Evolutionary conservation across 768 basidiomycete species (phyloP), one percentile per base, ranked within the genome.

Genomic region (Boletus pseudopeckii): DNA sequence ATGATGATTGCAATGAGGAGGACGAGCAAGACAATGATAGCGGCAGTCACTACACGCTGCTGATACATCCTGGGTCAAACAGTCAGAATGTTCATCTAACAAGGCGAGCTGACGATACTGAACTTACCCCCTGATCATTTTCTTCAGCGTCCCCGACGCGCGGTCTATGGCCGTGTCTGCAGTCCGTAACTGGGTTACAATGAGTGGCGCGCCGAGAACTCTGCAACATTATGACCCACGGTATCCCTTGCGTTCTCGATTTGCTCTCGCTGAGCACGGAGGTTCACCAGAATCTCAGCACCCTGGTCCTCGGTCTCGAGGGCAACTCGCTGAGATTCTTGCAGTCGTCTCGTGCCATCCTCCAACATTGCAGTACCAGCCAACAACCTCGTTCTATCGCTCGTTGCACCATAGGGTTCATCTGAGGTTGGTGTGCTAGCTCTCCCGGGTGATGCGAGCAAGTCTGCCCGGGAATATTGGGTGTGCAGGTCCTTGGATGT

Each of bases 301-400:
- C 97, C 97, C 41, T 98, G 87, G 65, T 90, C 86, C 74, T 98
- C 97, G 13, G 97, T 98, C 77, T 99, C 96, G 32, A 99, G 74
- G 10, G 96, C 96, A 38, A 98, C 81, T 22, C 92, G 81, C 54
- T 97, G 94, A 18, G 88, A 90, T 55, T 98, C 94, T 59, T 93
- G 86, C 49, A 99, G 71, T 38, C 97, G 78, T 56, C 86, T 80
- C 2, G 86, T 80, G 2, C 96, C 94, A 61, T 97, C 91, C 60
- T 90, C 87, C 28, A 99, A 75, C 44, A 86, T 73, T 45, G 85
- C 70, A 0, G 89, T 92, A 2, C 92, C 92, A 0, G 84, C 77
- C 37, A 98, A 77, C 38, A 98, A 71, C 10, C 92, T 81, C 24
- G 90, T 80, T 45, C 95, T 80, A 71, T 90, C 93, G 52, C 81